A percentile compares a stretch with the other conserved stretches of the same genome.
phyloP scores from a whole-genome alignment of 2,329 filamentous ascomycete species.

The Onygena corvina region DNA sequence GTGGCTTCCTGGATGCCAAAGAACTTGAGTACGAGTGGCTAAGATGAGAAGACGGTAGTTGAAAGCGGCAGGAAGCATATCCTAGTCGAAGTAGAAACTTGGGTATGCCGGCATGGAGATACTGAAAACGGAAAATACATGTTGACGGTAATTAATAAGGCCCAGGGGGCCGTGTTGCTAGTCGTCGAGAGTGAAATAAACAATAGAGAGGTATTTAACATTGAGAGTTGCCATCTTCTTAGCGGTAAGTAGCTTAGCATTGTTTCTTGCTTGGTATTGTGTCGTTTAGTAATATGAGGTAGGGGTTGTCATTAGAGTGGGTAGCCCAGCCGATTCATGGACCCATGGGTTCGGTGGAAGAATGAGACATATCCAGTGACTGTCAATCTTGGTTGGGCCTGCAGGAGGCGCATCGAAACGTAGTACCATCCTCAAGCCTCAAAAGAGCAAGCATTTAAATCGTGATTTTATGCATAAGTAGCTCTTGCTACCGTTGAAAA shows the following conservation, averaged over 20 bases:
- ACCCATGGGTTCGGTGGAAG: background rate
- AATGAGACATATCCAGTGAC: background rate
- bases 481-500: background rate
- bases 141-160: background rate
- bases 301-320: no score
- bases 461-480: background rate
- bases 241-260: background rate
- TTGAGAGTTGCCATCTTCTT: background rate
- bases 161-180: background rate
- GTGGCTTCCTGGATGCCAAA: background rate
- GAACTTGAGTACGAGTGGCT: background rate
- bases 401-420: background rate
- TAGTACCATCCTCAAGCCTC: background rate
- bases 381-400: background rate
- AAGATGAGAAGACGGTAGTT: background rate
- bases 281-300: no score
- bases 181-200: background rate
- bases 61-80: background rate
- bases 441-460: background rate
- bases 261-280: conserved; percentile 3
- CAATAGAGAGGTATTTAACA: background rate
- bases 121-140: conserved; percentile 1
- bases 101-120: background rate
- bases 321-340: background rate
- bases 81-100: background rate